Evolutionary conservation across 1,284 basidiomycete genomes (phyloP).

Genomic region (Heterobasidion annosum): DNA sequence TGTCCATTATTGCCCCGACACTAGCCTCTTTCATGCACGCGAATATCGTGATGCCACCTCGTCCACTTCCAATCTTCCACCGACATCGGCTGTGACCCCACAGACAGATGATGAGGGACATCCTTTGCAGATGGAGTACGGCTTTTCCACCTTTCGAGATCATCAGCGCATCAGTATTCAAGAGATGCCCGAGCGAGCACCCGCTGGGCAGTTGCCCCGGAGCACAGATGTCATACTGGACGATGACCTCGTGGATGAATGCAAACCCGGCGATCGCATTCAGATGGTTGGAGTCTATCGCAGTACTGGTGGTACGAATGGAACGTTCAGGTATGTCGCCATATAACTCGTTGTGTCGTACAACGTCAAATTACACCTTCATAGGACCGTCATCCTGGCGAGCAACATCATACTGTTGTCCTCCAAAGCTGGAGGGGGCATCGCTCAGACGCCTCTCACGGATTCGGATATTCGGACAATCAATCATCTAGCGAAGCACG

Average conservation of each 20-base stretch:
- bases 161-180: slow-evolving; percentile 98
- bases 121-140: slow-evolving; percentile 88
- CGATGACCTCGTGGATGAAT: slow-evolving; percentile 94
- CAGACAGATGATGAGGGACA: slow-evolving; percentile 89
- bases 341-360: too few species aligned
- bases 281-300: slow-evolving; percentile 96
- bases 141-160: slow-evolving; percentile 88
- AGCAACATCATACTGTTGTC: slow-evolving; percentile 97
- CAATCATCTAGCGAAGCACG: slow-evolving; percentile 85
- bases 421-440: slow-evolving; percentile 93
- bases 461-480: slow-evolving; percentile 96
- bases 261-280: slow-evolving; percentile 97
- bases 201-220: slow-evolving; percentile 92
- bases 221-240: slow-evolving; percentile 95
- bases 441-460: slow-evolving; percentile 88
- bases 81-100: slow-evolving; percentile 87
- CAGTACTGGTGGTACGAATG: slow-evolving; percentile 82
- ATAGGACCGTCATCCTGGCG: slow-evolving; percentile 86
- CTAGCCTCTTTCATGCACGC: slow-evolving; percentile 78
- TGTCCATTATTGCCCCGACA: slow-evolving; percentile 90
- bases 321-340: slow-evolving; percentile 74
- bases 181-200: slow-evolving; percentile 99
- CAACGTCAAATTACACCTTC: too few species aligned
- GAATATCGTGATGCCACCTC: slow-evolving; percentile 92
- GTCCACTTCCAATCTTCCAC: slow-evolving; percentile 76